These are phyloP conservation scores for Neolecta irregularis DNA, from an alignment of 1,139 yeast genomes.

Conservation along the genomic window DNA sequence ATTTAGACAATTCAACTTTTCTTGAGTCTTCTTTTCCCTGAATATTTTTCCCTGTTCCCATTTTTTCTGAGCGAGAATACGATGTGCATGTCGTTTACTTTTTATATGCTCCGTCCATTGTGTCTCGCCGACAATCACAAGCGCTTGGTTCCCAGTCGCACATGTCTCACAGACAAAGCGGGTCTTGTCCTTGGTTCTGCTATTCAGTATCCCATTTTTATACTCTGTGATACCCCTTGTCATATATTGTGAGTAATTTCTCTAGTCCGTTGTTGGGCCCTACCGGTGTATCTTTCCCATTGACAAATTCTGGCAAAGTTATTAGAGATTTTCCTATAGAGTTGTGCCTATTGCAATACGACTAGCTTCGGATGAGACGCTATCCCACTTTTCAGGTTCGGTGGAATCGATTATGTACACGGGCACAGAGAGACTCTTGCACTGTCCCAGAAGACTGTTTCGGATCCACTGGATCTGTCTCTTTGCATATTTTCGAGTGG, in stretches of 20 bases:
- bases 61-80: not conserved
- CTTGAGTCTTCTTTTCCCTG: too few relatives aligned
- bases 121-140: not conserved
- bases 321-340: too few relatives aligned
- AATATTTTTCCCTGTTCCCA: too few relatives aligned
- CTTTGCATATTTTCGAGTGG: constrained; percentile 77
- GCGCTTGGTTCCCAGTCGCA: not conserved
- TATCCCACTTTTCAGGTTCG: constrained; percentile 48
- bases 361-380: too few relatives aligned
- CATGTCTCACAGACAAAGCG: not conserved
- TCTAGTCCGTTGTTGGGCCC: too few relatives aligned
- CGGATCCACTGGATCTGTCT: constrained; percentile 88
- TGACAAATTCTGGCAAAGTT: too few relatives aligned
- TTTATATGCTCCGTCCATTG: constrained; percentile 2
- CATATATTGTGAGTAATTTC: too few relatives aligned
- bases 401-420: constrained; percentile 64
- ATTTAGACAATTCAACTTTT: too few relatives aligned
- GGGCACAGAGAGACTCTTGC: constrained; percentile 33
- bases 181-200: constrained; percentile 35
- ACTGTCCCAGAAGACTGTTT: constrained; percentile 49
- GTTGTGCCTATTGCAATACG: too few relatives aligned
- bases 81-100: not conserved
- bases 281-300: too few relatives aligned
- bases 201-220: too few relatives aligned
- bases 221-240: too few relatives aligned